A percentile compares a stretch with the other conserved stretches of the same genome.
These are phyloP conservation scores for Teratosphaeria pseudoeucalypti DNA, from an alignment of 2,329 filamentous ascomycete genomes.

Conservation along the genomic window DNA sequence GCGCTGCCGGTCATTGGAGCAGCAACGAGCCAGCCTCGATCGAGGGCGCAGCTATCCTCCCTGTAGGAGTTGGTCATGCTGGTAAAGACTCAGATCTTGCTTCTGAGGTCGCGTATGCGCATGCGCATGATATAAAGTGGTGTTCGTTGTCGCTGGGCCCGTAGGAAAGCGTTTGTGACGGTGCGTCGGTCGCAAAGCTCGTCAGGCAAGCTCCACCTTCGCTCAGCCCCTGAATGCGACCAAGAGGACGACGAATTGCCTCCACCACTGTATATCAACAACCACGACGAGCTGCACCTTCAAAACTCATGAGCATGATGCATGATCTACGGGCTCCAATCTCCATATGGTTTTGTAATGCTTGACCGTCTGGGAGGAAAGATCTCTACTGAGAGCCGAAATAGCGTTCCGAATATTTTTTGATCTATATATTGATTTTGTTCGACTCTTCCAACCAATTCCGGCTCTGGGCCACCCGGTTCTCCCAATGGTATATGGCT, in stretches of 20 bases:
- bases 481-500: background rate
- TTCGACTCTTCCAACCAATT: background rate
- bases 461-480: background rate
- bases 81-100: background rate
- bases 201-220: background rate
- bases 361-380: background rate
- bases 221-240: background rate
- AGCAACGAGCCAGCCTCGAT: no score
- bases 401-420: background rate
- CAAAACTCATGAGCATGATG: background rate
- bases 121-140: no score
- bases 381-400: background rate
- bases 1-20: no score
- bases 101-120: background rate
- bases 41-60: no score
- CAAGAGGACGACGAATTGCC: conserved; percentile 37
- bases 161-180: background rate
- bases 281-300: conserved; percentile 6
- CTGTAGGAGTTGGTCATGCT: no score
- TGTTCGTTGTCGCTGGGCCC: background rate
- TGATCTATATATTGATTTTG: background rate
- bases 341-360: background rate
- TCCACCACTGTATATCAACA: conserved; percentile 10
- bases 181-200: background rate
- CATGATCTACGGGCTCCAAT: background rate